Conservation (phyloP, 2,329 filamentous ascomycete genomes). For the Pseudocercospora fuligena region DNA sequence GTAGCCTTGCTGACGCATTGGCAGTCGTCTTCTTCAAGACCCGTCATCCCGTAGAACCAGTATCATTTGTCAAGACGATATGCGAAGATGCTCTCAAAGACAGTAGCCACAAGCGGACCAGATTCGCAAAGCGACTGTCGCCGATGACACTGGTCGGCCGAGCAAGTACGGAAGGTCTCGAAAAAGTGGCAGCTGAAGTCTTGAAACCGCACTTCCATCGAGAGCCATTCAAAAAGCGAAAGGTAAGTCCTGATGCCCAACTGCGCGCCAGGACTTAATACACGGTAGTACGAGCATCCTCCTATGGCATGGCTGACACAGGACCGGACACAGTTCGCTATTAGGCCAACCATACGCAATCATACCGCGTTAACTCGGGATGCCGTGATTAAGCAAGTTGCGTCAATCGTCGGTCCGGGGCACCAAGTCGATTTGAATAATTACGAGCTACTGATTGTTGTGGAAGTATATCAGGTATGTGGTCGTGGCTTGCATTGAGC, state of each 20-base stretch:
- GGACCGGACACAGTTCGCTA: slow-evolving; percentile 69
- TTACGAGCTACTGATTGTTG: slow-evolving; percentile 78
- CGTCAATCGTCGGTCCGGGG: slow-evolving; percentile 64
- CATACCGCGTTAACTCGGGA: slow-evolving; percentile 71
- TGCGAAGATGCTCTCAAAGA: slow-evolving; percentile 61
- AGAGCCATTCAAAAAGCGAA: slow-evolving; percentile 54
- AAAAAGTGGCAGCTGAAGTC: slow-evolving; percentile 66
- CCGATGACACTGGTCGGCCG: slow-evolving; percentile 65
- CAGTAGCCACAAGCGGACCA: slow-evolving; percentile 57
- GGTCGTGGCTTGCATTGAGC: slow-evolving; percentile 23
- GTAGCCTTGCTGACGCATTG: slow-evolving; percentile 17
- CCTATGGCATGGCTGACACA: slow-evolving; percentile 11
- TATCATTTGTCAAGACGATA: slow-evolving; percentile 62
- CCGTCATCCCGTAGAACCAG: slow-evolving; percentile 61
- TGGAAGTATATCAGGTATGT: slow-evolving; percentile 79
- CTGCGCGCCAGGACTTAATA: not conserved
- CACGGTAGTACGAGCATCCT: not conserved
- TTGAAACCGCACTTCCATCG: slow-evolving; percentile 67
- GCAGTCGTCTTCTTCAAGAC: slow-evolving; percentile 65
- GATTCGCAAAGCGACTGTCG: slow-evolving; percentile 65
- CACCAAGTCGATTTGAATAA: slow-evolving; percentile 78
- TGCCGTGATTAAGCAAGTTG: slow-evolving; percentile 72
- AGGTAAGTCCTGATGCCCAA: slow-evolving; percentile 48
- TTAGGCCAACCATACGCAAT: slow-evolving; percentile 76
- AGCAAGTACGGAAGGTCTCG: slow-evolving; percentile 70